These are phyloP conservation scores for Drechslerella dactyloides DNA, from an alignment of 2,329 filamentous ascomycete species.

Conservation along the genomic window DNA sequence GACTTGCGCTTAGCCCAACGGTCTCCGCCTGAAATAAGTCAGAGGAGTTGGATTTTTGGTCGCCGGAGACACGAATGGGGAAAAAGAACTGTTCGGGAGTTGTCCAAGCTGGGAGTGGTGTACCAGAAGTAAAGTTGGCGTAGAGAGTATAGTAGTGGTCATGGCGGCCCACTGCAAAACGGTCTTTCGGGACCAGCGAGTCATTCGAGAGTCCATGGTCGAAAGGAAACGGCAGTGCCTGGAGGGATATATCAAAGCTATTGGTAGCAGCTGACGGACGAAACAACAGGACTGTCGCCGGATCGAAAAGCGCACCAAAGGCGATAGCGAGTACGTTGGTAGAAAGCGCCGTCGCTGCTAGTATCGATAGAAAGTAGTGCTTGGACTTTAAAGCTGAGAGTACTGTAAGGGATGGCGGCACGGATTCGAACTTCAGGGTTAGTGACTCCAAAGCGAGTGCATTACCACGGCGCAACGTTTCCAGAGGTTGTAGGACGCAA, in stretches of 20 bases:
- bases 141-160: constrained; percentile 60
- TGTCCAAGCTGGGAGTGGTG: constrained; percentile 63
- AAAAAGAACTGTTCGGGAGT: constrained; percentile 61
- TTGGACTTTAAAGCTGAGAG: constrained; percentile 60
- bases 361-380: constrained; percentile 61
- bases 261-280: constrained; percentile 55
- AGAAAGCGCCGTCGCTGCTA: constrained; percentile 63
- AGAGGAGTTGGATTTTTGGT: constrained; percentile 3
- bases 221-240: constrained; percentile 9
- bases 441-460: constrained; percentile 58
- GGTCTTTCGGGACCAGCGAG: constrained; percentile 51
- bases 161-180: constrained; percentile 34
- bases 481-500: constrained; percentile 65
- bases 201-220: constrained; percentile 5
- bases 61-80: constrained; percentile 57
- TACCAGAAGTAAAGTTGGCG: constrained; percentile 61
- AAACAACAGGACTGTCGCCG: neutral
- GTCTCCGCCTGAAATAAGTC: constrained; percentile 55
- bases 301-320: constrained; percentile 62
- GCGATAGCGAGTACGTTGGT: constrained; percentile 65
- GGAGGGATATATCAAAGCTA: constrained; percentile 21
- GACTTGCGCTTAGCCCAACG: constrained; percentile 56
- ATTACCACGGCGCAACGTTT: constrained; percentile 61
- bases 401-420: constrained; percentile 65
- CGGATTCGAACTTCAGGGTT: constrained; percentile 62